Conservation (phyloP, 2,329 filamentous ascomycete species). For the Conoideocrella luteorostrata region DNA sequence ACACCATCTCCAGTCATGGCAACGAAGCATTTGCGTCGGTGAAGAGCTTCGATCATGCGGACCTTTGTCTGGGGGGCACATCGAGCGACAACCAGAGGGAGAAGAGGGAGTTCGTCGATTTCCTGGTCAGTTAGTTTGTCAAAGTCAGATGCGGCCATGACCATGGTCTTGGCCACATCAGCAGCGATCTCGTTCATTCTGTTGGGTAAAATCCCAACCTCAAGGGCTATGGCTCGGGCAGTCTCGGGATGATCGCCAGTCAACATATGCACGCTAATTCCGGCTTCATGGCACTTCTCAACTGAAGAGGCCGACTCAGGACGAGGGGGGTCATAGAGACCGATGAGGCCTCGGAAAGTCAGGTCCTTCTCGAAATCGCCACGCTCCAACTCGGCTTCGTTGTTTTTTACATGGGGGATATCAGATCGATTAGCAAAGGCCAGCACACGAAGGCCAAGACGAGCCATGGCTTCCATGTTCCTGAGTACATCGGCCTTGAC, state of each 20-base stretch:
- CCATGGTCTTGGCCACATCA: constrained; percentile 53
- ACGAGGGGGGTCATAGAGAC: constrained; percentile 59
- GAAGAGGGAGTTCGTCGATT: constrained; percentile 43
- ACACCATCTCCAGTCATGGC: constrained; percentile 62
- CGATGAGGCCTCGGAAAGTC: constrained; percentile 63
- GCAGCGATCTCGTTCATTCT: constrained; percentile 41
- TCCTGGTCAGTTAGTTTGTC: constrained; percentile 20
- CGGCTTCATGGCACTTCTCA: constrained; percentile 30
- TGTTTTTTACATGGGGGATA: constrained; percentile 26
- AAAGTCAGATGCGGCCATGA: constrained; percentile 20
- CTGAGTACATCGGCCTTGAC: constrained; percentile 41
- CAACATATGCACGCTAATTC: constrained; percentile 56
- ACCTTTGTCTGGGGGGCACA: constrained; percentile 55
- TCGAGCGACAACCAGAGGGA: constrained; percentile 50
- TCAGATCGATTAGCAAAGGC: constrained; percentile 52
- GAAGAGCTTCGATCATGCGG: constrained; percentile 49
- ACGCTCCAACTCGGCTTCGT: constrained; percentile 41
- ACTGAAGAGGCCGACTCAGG: constrained; percentile 54
- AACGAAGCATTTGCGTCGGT: constrained; percentile 48
- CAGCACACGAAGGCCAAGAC: constrained; percentile 62
- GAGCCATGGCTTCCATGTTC: constrained; percentile 20
- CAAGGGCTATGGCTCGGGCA: constrained; percentile 40
- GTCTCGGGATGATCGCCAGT: constrained; percentile 49
- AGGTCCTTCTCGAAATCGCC: constrained; percentile 49
- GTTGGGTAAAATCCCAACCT: constrained; percentile 48